These are phyloP conservation scores for Amauroascus niger DNA, from an alignment of 2,329 filamentous ascomycete genomes.

Conservation along the genomic window DNA sequence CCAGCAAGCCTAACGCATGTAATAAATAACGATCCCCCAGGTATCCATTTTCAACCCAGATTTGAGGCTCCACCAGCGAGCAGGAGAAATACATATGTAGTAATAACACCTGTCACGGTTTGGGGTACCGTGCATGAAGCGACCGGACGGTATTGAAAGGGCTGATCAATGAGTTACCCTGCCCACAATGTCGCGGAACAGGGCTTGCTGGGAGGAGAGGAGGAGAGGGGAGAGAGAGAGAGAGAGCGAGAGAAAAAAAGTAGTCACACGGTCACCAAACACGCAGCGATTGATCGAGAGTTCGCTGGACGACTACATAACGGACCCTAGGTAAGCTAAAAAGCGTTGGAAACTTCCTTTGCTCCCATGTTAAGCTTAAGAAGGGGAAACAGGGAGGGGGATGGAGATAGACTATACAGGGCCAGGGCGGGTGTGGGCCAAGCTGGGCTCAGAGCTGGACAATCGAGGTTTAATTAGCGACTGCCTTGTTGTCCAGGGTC, in stretches of 20 bases:
- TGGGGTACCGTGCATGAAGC: constrained; percentile 9
- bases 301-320: too few relatives aligned
- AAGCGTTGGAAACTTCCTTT: too few relatives aligned
- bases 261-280: too few relatives aligned
- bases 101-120: constrained; percentile 4
- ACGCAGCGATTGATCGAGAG: too few relatives aligned
- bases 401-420: neutral
- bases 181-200: constrained; percentile 3
- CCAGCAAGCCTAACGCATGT: neutral
- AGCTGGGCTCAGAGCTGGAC: neutral
- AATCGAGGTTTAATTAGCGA: constrained; percentile 6
- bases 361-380: neutral
- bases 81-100: neutral
- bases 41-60: neutral
- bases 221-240: too few relatives aligned
- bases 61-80: constrained; percentile 2
- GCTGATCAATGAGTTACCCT: constrained; percentile 4
- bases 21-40: constrained; percentile 6
- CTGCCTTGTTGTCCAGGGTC: neutral
- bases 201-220: too few relatives aligned
- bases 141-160: constrained; percentile 4
- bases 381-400: neutral
- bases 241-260: too few relatives aligned
- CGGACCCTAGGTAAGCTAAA: too few relatives aligned
- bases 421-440: constrained; percentile 1